Conservation (phyloP, 352 stramenopile genomes). For the Phytophthora constricta region DNA sequence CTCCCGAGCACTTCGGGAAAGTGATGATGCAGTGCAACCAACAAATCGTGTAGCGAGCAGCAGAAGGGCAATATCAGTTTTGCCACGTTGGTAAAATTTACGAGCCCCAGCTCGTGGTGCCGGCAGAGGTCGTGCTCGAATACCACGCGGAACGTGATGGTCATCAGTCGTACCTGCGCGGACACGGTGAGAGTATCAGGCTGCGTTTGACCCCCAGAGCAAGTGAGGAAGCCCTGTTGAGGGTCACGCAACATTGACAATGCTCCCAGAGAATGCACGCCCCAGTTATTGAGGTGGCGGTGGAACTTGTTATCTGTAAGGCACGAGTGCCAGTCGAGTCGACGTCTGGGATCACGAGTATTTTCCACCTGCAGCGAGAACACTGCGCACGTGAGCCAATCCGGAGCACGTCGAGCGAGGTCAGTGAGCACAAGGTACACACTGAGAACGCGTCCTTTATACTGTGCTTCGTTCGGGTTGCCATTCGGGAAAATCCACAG, state of each 20-base stretch:
- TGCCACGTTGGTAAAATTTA: conserved; percentile 50
- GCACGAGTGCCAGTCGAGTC: conserved; percentile 84
- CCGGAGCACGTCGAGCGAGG: conserved; percentile 50
- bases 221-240: conserved; percentile 54
- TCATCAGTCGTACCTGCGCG: conserved; percentile 77
- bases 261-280: conserved; percentile 75
- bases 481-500: conserved; percentile 82
- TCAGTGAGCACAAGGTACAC: conserved; percentile 86
- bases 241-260: conserved; percentile 63
- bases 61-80: conserved; percentile 76
- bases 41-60: conserved; percentile 62
- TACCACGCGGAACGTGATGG: conserved; percentile 80
- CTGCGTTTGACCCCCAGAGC: conserved; percentile 20
- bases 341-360: conserved; percentile 42
- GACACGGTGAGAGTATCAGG: conserved; percentile 66
- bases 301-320: conserved; percentile 87
- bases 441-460: conserved; percentile 69
- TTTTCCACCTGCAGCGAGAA: conserved; percentile 80
- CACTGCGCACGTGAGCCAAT: conserved; percentile 82
- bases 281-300: conserved; percentile 79
- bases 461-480: conserved; percentile 82
- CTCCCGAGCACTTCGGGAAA: conserved; percentile 37
- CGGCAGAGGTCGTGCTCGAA: conserved; percentile 55
- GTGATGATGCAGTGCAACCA: conserved; percentile 40
- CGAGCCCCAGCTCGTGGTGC: conserved; percentile 65